phyloP scores from a whole-genome alignment of 169 alveolate genomes.

The Amoebophrya sp. region DNA sequence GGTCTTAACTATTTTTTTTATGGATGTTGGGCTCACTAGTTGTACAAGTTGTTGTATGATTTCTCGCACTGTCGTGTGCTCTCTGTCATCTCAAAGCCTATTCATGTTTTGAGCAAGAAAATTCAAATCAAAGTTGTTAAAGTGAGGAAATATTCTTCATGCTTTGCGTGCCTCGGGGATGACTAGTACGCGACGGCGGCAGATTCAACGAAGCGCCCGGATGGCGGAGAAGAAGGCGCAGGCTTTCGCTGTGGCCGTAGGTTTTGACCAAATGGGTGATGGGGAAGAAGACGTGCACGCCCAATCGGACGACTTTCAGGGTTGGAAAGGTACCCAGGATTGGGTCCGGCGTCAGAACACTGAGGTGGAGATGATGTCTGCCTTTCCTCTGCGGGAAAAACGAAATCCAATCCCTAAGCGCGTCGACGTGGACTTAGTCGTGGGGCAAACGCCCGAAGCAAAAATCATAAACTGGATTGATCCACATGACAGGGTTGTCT shows the following conservation, averaged over 20 bases:
- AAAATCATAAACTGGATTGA: slow-evolving; percentile 79
- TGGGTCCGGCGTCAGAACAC: slow-evolving; percentile 52
- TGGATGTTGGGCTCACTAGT: no score
- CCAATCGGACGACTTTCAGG: slow-evolving; percentile 32
- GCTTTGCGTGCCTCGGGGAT: not conserved
- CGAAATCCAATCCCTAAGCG: slow-evolving; percentile 72
- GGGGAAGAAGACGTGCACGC: slow-evolving; percentile 42
- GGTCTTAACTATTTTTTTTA: not conserved
- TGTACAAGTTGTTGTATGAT: no score
- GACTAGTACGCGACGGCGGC: not conserved
- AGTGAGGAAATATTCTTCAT: no score
- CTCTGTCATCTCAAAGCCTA: not conserved
- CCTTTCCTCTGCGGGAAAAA: slow-evolving; percentile 48
- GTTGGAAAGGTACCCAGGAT: slow-evolving; percentile 48
- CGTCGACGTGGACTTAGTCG: slow-evolving; percentile 75
- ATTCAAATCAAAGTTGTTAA: no score
- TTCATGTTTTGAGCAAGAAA: no score
- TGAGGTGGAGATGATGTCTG: slow-evolving; percentile 54
- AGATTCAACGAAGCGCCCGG: not conserved
- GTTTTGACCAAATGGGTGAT: slow-evolving; percentile 48
- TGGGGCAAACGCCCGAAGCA: slow-evolving; percentile 56
- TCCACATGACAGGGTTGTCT: slow-evolving; percentile 70
- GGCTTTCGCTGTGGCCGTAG: slow-evolving; percentile 22
- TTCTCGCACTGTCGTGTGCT: not conserved
- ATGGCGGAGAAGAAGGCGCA: slow-evolving; percentile 25